Conservation (phyloP, 73 alveolate species). For the Symbiodinium pilosum region DNA sequence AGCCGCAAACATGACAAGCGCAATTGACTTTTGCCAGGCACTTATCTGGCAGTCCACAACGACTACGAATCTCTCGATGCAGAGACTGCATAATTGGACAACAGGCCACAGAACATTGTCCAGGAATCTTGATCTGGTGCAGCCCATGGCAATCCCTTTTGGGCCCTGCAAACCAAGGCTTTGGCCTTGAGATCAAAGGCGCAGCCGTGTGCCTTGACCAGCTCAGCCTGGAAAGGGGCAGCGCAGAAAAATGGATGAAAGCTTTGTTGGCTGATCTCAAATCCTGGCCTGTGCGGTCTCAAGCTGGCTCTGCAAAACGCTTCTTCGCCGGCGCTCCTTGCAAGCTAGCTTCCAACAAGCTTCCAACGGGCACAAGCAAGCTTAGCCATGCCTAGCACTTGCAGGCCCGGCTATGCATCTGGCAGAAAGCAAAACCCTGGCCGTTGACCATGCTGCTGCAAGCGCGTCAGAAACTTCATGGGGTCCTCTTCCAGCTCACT, state of each 20-base stretch:
- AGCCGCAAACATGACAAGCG: no score
- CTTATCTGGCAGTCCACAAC: no score
- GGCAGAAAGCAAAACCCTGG: no score
- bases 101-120: no score
- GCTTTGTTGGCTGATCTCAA: background rate
- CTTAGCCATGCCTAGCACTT: no score
- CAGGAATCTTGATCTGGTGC: no score
- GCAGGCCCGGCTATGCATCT: no score
- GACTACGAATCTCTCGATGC: background rate
- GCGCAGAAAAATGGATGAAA: background rate
- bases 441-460: no score
- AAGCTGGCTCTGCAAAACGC: slow-evolving; percentile 24
- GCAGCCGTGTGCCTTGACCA: slow-evolving; percentile 57
- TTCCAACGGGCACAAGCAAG: background rate
- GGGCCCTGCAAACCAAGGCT: no score
- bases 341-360: background rate
- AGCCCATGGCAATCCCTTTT: background rate
- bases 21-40: no score
- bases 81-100: background rate
- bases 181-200: slow-evolving; percentile 62
- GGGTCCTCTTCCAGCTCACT: slow-evolving; percentile 27
- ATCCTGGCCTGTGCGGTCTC: slow-evolving; percentile 25
- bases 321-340: slow-evolving; percentile 24
- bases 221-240: slow-evolving; percentile 35
- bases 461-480: no score